Evolutionary conservation across 2,329 filamentous ascomycete genomes (phyloP).

Genomic region (Monosporascus ibericus): DNA sequence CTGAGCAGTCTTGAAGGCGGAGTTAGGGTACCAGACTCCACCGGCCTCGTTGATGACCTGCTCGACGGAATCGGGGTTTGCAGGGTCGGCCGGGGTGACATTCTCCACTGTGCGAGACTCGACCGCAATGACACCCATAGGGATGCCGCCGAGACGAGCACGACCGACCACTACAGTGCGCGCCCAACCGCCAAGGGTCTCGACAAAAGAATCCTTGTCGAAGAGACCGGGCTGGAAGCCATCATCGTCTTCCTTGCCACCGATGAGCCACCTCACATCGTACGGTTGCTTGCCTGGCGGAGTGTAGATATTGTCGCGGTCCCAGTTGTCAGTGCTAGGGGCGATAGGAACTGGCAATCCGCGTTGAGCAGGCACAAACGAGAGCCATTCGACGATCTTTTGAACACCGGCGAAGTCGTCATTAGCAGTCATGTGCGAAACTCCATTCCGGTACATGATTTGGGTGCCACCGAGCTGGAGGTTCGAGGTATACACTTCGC

Average conservation of each 20-base stretch:
- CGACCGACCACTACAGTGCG: conserved; percentile 94
- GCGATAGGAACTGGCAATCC: conserved; percentile 89
- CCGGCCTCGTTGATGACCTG: conserved; percentile 91
- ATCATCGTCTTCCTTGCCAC: conserved; percentile 76
- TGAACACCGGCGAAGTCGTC: conserved; percentile 97
- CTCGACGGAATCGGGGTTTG: conserved; percentile 97
- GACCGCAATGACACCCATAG: conserved; percentile 95
- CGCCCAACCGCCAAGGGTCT: conserved; percentile 94
- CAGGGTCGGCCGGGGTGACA: conserved; percentile 90
- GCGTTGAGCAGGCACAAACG: conserved; percentile 94
- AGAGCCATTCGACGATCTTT: conserved; percentile 98
- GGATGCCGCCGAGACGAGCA: conserved; percentile 92
- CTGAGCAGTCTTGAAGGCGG: conserved; percentile 98
- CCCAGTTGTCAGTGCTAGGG: conserved; percentile 79
- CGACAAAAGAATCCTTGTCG: conserved; percentile 93
- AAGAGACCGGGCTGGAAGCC: conserved; percentile 90
- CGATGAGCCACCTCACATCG: conserved; percentile 91
- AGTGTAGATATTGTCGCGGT: conserved; percentile 84
- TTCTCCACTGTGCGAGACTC: conserved; percentile 97
- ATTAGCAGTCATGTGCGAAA: conserved; percentile 96
- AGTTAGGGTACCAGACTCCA: conserved; percentile 99
- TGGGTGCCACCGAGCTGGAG: conserved; percentile 99
- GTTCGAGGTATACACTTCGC: conserved; percentile 98
- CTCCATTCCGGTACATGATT: conserved; percentile 99
- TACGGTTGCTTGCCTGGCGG: conserved; percentile 78